Evolutionary conservation across 2,329 filamentous ascomycete genomes (phyloP), one percentile per base, ranked within the genome.

Genomic region (Kalmusia sp.): DNA sequence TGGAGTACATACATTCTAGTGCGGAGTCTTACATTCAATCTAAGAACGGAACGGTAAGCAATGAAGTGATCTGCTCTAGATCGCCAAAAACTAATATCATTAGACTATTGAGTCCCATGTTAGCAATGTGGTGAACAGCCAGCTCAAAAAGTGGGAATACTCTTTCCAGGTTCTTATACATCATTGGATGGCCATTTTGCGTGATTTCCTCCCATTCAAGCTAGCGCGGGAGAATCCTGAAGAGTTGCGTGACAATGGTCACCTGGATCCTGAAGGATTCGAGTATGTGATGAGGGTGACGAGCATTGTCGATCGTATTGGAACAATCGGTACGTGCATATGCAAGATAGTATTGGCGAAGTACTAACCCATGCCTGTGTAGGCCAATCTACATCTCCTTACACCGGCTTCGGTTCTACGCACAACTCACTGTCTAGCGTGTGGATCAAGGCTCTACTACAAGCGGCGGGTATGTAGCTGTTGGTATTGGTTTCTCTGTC

Each of bases 61-160:
- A 8, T 15, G 3, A 24, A 22, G 9, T 21, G 21, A 25, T n/a
- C 8, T n/a, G 8, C 11, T 3, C 39, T 21, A 6, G n/a, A n/a
- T n/a, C n/a, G n/a, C n/a, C n/a, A n/a, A n/a, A 21, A 21, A 41
- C 64, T 70, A 35, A 70, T 39, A 11, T 11, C 21, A 40, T 12
- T 43, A 74, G 71, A 48, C 63, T 28, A 56, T 70, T n/a, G 66
- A 68, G 35, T 64, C 59, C 27, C 65, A 70, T 55, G 69, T 73
- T 31, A 69, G 62, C 52, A 68, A 61, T 37, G 68, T 73, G 3
- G 69, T 74, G 11, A 66, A 54, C 27, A 64, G 55, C 12, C 71
- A 74, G 44, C 65, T 72, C 39, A 63, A 66, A 30, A 68, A 73
- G 24, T 75, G 70, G 71, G 64, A 73, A n/a, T 64, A 64, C 12